phyloP scores from a whole-genome alignment of 2,329 filamentous ascomycete genomes.

The Drechslerella coelobrocha region DNA sequence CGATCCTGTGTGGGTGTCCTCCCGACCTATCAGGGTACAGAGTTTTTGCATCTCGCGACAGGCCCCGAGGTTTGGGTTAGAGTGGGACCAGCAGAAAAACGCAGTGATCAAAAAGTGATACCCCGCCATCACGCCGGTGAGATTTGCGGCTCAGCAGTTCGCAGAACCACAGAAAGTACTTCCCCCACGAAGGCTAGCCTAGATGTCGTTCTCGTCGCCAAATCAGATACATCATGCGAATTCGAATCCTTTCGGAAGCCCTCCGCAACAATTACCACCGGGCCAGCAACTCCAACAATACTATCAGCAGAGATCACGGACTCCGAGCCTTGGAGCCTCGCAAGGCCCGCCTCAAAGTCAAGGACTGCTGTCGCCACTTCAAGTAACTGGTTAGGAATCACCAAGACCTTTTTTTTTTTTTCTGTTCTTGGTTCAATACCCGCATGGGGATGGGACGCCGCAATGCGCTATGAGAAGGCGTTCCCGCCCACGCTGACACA shows the following conservation, averaged over 20 bases:
- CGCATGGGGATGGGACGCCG: conserved; percentile 25
- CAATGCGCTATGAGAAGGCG: conserved; percentile 45
- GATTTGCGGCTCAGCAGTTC: conserved; percentile 26
- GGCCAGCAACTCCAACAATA: conserved; percentile 40
- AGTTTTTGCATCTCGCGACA: conserved; percentile 14
- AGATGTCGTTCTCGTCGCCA: conserved; percentile 47
- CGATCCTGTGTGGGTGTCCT: neutral
- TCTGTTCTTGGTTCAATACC: conserved; percentile 17
- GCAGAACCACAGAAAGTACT: conserved; percentile 17
- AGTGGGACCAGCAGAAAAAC: conserved; percentile 10
- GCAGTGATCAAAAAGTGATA: conserved; percentile 28
- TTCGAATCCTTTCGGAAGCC: conserved; percentile 40
- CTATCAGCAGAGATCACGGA: conserved; percentile 36
- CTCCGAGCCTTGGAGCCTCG: conserved; percentile 27
- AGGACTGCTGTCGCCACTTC: conserved; percentile 32
- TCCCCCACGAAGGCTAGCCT: conserved; percentile 2
- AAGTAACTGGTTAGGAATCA: conserved; percentile 24
- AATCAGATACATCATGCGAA: conserved; percentile 31
- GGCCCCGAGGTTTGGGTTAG: conserved; percentile 9
- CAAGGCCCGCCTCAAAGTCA: conserved; percentile 22
- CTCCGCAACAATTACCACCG: conserved; percentile 32
- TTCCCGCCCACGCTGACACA: conserved; percentile 49
- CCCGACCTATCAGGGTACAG: conserved; percentile 33
- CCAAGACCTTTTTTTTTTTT: conserved; percentile 19
- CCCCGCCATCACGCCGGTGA: conserved; percentile 42